Base-by-base conservation (phyloP, 2,329 filamentous ascomycete species). In the Herpotrichia juniperi region DNA sequence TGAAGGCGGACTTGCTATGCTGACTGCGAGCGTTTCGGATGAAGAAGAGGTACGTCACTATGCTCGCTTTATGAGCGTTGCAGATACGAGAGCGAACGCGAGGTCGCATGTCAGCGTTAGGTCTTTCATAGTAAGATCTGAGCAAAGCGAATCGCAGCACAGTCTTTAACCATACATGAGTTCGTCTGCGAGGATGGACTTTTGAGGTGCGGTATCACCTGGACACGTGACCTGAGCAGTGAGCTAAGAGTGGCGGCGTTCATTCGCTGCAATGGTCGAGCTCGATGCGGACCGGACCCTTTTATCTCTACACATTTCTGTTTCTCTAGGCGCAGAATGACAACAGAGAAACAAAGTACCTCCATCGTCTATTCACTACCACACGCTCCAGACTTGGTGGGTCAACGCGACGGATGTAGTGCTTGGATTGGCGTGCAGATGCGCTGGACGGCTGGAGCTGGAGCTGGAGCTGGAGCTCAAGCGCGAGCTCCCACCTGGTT, bases 401-500 rank as follows among this genome's bases (percentile, higher is more conserved):
- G 9, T 34, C 9, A 34, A 7, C 31, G 16, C 31, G n/a, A 8
- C 31, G 16, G 31, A 9, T n/a, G 30, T 12, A 32, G 30, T 17
- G 17, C 34, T 17, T 19, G 34, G 11, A 37, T 37, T 37, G 12
- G 34, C 34, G 11, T 19, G 4, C 16, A 14, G 34, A 37, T 37
- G 34, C 34, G 34, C 14, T 37, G 34, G 34, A 37, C 34, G 12
- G 16, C 16, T 37, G 34, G n/a, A 37, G 34, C n/a, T 37, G n/a
- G n/a, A n/a, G n/a, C n/a, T n/a, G n/a, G n/a, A n/a, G n/a, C n/a
- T n/a, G n/a, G n/a, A n/a, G n/a, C n/a, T n/a, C n/a, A n/a, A n/a
- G n/a, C n/a, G n/a, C n/a, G n/a, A n/a, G n/a, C n/a, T n/a, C 21
- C 34, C 17, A 37, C 34, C 34, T 37, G 34, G 34, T 37, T 37